Conservation (phyloP, 768 basidiomycete species). For the Boletales sp. region DNA sequence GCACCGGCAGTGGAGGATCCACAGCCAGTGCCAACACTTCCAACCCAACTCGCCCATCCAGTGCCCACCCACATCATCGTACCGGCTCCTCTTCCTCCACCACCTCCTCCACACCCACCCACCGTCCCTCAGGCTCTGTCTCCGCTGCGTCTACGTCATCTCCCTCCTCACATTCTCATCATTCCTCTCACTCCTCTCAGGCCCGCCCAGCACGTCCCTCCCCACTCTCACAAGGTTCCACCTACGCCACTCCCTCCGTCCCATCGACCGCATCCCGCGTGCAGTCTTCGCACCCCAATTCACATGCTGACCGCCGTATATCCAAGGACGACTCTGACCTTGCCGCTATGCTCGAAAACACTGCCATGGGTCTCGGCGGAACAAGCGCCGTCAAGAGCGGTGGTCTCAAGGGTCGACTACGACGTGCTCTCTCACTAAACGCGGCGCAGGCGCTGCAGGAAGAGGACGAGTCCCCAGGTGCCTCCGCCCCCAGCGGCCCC, state of each 20-base stretch:
- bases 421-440: constrained; percentile 69
- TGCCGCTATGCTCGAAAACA: constrained; percentile 45
- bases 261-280: constrained; percentile 17
- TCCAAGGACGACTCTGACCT: constrained; percentile 75
- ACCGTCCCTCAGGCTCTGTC: constrained; percentile 26
- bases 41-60: constrained; percentile 14
- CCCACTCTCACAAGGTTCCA: constrained; percentile 32
- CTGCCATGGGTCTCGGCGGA: constrained; percentile 35
- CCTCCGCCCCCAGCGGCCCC: constrained; percentile 29
- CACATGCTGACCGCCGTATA: constrained; percentile 69
- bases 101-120: constrained; percentile 13
- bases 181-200: constrained; percentile 22
- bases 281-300: constrained; percentile 38
- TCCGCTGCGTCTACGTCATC: constrained; percentile 28
- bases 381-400: constrained; percentile 46
- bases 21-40: constrained; percentile 9
- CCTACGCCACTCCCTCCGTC: constrained; percentile 15
- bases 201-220: constrained; percentile 32
- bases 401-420: constrained; percentile 75
- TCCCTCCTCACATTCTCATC: constrained; percentile 27
- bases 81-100: constrained; percentile 30
- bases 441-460: constrained; percentile 53
- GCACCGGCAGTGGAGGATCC: constrained; percentile 30
- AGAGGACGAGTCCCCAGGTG: constrained; percentile 26
- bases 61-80: constrained; percentile 28